Conservation (phyloP, 169 alveolate species). For the Plasmodium cynomolgi region DNA sequence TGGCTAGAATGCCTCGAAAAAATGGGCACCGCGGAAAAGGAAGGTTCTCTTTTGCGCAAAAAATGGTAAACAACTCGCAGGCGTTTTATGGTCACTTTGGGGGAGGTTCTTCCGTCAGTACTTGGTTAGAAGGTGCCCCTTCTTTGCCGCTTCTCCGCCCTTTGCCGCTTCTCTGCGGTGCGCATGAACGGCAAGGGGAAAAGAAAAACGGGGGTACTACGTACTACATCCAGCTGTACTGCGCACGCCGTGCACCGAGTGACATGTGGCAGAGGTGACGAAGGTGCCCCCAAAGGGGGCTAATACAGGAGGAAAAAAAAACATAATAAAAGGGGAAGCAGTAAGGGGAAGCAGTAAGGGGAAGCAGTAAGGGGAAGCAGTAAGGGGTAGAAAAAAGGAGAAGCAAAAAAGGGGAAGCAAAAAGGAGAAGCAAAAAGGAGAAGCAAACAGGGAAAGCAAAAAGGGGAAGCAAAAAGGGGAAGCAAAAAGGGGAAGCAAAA, state of each 20-base stretch:
- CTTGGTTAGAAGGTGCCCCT: neutral
- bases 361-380: neutral
- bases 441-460: too few species aligned
- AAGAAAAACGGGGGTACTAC: neutral
- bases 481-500: neutral
- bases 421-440: too few species aligned
- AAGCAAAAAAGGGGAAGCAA: neutral
- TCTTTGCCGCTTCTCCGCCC: neutral
- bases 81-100: neutral
- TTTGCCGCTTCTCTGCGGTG: neutral
- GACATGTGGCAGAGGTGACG: neutral
- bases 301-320: neutral
- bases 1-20: neutral
- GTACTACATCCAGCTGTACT: neutral
- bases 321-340: neutral
- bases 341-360: neutral
- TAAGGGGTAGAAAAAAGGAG: neutral
- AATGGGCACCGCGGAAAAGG: neutral
- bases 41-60: too few species aligned
- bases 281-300: neutral
- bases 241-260: neutral
- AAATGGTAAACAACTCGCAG: neutral
- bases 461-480: too few species aligned
- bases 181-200: neutral
- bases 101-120: neutral